Base-by-base conservation (phyloP, 805 yeast genomes). In the baker's yeast (Saccharomyces cerevisiae) region DNA sequence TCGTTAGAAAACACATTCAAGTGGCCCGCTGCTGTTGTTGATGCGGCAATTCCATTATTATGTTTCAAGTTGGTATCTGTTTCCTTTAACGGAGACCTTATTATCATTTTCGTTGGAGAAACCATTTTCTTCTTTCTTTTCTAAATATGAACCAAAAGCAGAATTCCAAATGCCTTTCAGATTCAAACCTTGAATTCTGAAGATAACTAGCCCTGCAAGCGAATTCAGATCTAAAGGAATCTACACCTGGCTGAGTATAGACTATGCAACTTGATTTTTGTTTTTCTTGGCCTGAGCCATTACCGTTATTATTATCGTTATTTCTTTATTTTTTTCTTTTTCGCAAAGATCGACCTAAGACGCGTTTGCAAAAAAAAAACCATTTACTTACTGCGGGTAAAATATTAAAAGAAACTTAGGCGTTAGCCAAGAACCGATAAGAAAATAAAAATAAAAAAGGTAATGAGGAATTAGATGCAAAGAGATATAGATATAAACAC, bases 71-170 rank as follows among this genome's bases (percentile, higher is more conserved):
- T 69, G 5, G 70, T 59, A 52, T 69, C 67, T 6, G 70, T 68
- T 47, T 68, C 71, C 53, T 65, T 66, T 55, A 69, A 53, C 6
- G 72, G 72, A 14, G 71, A 66, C 46, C 72, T 53, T 10, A 47
- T 51, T 10, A 53, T 41, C 46, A 55, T 49, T 47, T 58, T 58
- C 17, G 54, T 53, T 5, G 62, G 60, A 8, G 62, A 58, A 17
- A 54, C 53, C 61, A 60, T 59, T 17, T 57, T 6, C 11, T 36
- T 21, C 17, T 21, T 17, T 17, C 17, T 3, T 22, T 17, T 21
- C 43, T 36, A 21, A 17, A 4, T 36, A 36, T 36, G 43, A 36
- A 36, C 9, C 43, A 36, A 36, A 36, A 9, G 10, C 8, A 24
- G 17, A 36, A 36, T 36, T 17, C 22, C 4, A 36, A 36, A 36